These are phyloP conservation scores for Penicillium sp. DNA, from an alignment of 2,329 filamentous ascomycete genomes.

Conservation along the genomic window DNA sequence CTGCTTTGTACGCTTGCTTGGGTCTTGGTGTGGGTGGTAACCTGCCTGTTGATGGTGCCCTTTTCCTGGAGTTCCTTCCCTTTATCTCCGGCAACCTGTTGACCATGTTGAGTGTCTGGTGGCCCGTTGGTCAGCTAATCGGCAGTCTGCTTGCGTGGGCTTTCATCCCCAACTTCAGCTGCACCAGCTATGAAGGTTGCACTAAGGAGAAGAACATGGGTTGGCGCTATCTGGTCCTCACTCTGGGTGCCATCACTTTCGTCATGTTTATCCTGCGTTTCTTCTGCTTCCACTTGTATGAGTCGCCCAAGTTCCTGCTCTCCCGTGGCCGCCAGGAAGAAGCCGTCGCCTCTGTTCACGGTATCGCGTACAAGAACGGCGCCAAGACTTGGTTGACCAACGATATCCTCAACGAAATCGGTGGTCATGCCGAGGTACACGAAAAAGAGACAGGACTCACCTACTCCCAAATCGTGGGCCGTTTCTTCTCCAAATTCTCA, in stretches of 20 bases:
- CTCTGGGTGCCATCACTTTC: slow-evolving; percentile 64
- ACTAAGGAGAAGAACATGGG: slow-evolving; percentile 53
- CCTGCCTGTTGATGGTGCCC: slow-evolving; percentile 66
- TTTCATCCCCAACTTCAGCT: slow-evolving; percentile 61
- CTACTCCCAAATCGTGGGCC: slow-evolving; percentile 44
- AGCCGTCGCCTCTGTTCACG: slow-evolving; percentile 69
- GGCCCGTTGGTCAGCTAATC: slow-evolving; percentile 70
- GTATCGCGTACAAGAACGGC: slow-evolving; percentile 62
- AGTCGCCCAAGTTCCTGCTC: slow-evolving; percentile 76
- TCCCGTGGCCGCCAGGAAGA: slow-evolving; percentile 65
- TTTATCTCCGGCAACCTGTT: slow-evolving; percentile 61
- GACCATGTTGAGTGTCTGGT: slow-evolving; percentile 74
- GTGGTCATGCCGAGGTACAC: slow-evolving; percentile 39
- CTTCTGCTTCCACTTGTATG: slow-evolving; percentile 70
- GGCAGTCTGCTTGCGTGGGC: slow-evolving; percentile 47
- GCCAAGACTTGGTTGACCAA: slow-evolving; percentile 65
- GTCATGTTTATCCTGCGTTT: slow-evolving; percentile 70
- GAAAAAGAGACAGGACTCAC: slow-evolving; percentile 34
- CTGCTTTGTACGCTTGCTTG: slow-evolving; percentile 51
- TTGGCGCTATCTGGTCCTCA: slow-evolving; percentile 66
- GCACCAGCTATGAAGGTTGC: slow-evolving; percentile 35
- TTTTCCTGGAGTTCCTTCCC: slow-evolving; percentile 75
- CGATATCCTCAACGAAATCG: slow-evolving; percentile 52
- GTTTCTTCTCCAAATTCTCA: slow-evolving; percentile 58
- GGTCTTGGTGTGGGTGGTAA: slow-evolving; percentile 66